These are phyloP conservation scores for Paspalum notatum DNA, from an alignment of 176 grass and related monocot species.

Conservation along the genomic window DNA sequence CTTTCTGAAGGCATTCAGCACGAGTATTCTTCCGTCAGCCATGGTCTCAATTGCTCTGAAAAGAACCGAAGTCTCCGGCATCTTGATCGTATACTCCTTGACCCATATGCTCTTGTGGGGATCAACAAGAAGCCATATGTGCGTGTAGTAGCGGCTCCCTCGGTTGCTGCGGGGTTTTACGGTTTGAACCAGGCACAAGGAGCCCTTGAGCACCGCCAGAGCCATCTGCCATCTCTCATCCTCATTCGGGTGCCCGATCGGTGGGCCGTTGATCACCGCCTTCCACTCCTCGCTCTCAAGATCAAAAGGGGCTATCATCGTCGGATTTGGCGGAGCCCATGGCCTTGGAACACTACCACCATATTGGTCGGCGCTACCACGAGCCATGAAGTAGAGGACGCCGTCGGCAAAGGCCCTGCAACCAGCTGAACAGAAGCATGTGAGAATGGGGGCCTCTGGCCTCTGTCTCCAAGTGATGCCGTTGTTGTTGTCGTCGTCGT, in stretches of 20 bases:
- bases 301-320: neutral
- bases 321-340: no score
- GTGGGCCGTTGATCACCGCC: neutral
- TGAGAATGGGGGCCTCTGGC: no score
- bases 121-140: neutral
- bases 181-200: neutral
- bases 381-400: no score
- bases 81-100: neutral
- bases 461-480: no score
- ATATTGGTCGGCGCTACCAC: no score
- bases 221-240: neutral
- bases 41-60: neutral
- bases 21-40: neutral
- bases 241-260: neutral
- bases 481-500: no score
- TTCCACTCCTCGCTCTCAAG: neutral
- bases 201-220: neutral
- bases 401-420: no score
- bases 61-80: neutral
- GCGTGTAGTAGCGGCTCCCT: neutral
- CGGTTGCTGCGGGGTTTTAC: neutral
- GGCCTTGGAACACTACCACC: no score
- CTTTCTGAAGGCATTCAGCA: neutral
- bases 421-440: no score
- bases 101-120: neutral